Conservation (phyloP, 2,329 filamentous ascomycete genomes). For the Hypoxylon sp. region DNA sequence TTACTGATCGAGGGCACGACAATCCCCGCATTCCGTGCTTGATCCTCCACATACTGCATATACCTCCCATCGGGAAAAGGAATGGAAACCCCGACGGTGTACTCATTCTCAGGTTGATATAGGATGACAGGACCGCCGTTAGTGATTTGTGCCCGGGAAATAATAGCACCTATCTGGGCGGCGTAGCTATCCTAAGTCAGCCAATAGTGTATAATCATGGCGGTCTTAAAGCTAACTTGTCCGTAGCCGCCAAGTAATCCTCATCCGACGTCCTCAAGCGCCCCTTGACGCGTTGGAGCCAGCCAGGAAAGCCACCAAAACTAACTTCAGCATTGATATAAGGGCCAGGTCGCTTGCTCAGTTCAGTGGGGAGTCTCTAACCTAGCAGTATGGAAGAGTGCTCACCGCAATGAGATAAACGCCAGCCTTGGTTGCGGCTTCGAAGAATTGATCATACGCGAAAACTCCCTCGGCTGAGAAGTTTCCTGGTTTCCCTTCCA, state of each 20-base stretch:
- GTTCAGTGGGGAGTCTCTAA: slow-evolving; percentile 11
- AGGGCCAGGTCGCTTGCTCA: slow-evolving; percentile 68
- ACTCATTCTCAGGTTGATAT: slow-evolving; percentile 87
- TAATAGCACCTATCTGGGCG: slow-evolving; percentile 72
- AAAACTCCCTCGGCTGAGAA: slow-evolving; percentile 82
- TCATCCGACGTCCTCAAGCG: slow-evolving; percentile 73
- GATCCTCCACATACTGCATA: slow-evolving; percentile 78
- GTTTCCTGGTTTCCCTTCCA: slow-evolving; percentile 80
- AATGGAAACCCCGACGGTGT: slow-evolving; percentile 67
- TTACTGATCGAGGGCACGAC: slow-evolving; percentile 83
- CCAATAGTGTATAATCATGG: background rate
- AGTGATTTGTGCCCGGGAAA: slow-evolving; percentile 84
- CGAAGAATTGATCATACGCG: slow-evolving; percentile 80
- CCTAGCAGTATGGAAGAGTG: background rate
- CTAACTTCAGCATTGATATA: slow-evolving; percentile 84
- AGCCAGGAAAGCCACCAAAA: slow-evolving; percentile 85
- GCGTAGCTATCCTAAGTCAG: slow-evolving; percentile 63
- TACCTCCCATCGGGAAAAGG: slow-evolving; percentile 77
- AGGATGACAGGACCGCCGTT: slow-evolving; percentile 85
- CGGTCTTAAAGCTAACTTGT: slow-evolving; percentile 52
- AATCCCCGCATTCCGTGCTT: slow-evolving; percentile 77
- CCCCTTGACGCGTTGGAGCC: slow-evolving; percentile 78
- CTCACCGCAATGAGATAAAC: slow-evolving; percentile 76
- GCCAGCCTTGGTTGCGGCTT: slow-evolving; percentile 79
- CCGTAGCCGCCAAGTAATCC: slow-evolving; percentile 75